phyloP scores from a whole-genome alignment of 2,329 filamentous ascomycete species.

The Bertia moriformis region DNA sequence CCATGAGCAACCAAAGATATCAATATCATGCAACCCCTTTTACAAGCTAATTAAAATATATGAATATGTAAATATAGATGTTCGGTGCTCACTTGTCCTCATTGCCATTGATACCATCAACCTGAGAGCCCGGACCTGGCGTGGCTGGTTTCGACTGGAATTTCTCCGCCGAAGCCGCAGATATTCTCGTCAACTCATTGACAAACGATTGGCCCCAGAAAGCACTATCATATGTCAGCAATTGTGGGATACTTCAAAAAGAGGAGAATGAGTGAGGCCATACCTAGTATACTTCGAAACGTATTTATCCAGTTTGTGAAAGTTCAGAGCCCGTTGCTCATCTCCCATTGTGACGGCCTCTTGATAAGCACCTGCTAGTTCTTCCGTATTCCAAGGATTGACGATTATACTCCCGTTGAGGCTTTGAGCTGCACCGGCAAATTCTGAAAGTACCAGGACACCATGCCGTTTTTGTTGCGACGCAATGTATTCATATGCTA shows the following conservation, averaged over 20 bases:
- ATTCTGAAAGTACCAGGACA: conserved; percentile 88
- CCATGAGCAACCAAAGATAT: too few relatives aligned
- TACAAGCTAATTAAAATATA: too few relatives aligned
- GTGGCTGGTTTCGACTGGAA: background rate
- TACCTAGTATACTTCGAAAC: conserved; percentile 88
- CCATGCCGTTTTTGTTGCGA: conserved; percentile 82
- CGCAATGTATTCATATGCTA: conserved; percentile 96
- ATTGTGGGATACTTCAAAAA: background rate
- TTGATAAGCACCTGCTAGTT: conserved; percentile 82
- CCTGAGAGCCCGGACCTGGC: too few relatives aligned
- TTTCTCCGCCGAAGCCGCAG: background rate
- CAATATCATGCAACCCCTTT: too few relatives aligned
- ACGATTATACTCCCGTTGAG: conserved; percentile 80
- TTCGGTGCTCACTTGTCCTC: too few relatives aligned
- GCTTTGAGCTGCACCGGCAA: conserved; percentile 87
- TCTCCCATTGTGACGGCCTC: conserved; percentile 93
- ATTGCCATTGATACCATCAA: too few relatives aligned
- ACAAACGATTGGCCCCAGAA: conserved; percentile 1
- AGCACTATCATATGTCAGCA: background rate
- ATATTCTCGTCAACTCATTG: background rate
- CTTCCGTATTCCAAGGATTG: conserved; percentile 97
- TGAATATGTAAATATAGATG: too few relatives aligned
- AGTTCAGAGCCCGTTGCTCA: conserved; percentile 75
- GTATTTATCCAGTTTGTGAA: conserved; percentile 82
- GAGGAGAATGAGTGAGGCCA: background rate